Percentiles rank a stretch among this genome's conserved stretches.
Conservation (phyloP, 768 basidiomycete genomes). For the Leucocoprinus leucothites region DNA sequence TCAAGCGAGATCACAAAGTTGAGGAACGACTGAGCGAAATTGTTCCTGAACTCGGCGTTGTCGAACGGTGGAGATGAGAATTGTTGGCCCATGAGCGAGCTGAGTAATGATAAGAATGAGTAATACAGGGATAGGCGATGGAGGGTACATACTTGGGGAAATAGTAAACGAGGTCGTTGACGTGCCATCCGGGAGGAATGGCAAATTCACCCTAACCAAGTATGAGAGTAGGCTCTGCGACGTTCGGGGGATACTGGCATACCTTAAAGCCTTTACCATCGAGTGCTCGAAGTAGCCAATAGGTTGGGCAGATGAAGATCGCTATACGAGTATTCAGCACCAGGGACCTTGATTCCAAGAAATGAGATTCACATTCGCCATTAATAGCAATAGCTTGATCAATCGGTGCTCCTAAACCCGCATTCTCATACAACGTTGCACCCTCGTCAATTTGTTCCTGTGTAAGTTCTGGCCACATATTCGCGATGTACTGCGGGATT, state of each 20-base stretch:
- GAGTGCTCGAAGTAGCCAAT: conserved; percentile 32
- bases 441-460: conserved; percentile 18
- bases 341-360: neutral
- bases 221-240: neutral
- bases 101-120: no score
- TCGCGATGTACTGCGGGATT: conserved; percentile 27
- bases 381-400: conserved; percentile 8
- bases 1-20: no score
- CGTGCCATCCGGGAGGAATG: no score
- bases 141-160: neutral
- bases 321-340: conserved; percentile 21
- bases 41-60: no score
- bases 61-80: no score
- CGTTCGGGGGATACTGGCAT: neutral
- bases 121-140: no score
- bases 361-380: conserved; percentile 12
- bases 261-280: conserved; percentile 30
- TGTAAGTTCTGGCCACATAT: conserved; percentile 36
- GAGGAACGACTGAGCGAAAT: no score
- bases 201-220: conserved; percentile 37
- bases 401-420: conserved; percentile 6
- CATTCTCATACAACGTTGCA: conserved; percentile 6
- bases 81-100: no score
- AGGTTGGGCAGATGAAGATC: conserved; percentile 44
- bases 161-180: conserved; percentile 13